phyloP scores from a whole-genome alignment of 208 protist genomes.

The Angomonas deanei region DNA sequence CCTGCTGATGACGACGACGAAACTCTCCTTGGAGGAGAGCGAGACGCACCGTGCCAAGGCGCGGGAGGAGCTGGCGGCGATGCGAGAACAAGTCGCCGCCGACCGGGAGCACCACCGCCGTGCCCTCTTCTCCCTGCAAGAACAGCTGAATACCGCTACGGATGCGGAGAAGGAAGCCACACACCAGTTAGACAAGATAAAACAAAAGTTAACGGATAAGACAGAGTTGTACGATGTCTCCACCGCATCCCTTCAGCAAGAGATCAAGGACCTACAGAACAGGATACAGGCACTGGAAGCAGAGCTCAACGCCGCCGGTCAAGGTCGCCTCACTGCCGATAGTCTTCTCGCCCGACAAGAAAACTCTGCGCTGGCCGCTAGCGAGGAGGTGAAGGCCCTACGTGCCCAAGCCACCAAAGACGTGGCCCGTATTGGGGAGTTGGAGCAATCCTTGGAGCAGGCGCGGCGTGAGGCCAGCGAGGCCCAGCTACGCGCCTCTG shows the following conservation, averaged over 20 bases:
- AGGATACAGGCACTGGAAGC: conserved; percentile 29
- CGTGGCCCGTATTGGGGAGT: conserved; percentile 22
- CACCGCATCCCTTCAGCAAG: conserved; percentile 36
- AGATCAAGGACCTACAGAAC: conserved; percentile 36
- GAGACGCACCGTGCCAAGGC: conserved; percentile 18
- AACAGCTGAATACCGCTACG: conserved; percentile 27
- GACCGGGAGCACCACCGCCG: conserved; percentile 41
- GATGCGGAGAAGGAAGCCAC: conserved; percentile 26
- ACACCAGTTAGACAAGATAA: conserved; percentile 26
- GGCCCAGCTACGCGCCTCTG: not conserved
- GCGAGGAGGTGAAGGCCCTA: conserved; percentile 35
- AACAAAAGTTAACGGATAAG: conserved; percentile 26
- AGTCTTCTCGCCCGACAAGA: conserved; percentile 28
- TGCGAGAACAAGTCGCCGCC: conserved; percentile 20
- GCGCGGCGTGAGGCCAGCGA: not conserved
- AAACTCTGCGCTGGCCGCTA: conserved; percentile 19
- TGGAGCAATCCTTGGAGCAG: conserved; percentile 41
- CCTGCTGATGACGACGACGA: conserved; percentile 12
- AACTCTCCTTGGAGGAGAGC: conserved; percentile 20
- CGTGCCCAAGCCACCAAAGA: conserved; percentile 25
- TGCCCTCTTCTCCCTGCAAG: conserved; percentile 29
- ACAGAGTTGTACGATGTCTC: conserved; percentile 40
- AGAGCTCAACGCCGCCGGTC: conserved; percentile 19
- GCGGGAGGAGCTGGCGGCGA: conserved; percentile 25
- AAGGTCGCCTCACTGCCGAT: conserved; percentile 26